Conservation (phyloP, 768 basidiomycete genomes). For the Boletus sp. region DNA sequence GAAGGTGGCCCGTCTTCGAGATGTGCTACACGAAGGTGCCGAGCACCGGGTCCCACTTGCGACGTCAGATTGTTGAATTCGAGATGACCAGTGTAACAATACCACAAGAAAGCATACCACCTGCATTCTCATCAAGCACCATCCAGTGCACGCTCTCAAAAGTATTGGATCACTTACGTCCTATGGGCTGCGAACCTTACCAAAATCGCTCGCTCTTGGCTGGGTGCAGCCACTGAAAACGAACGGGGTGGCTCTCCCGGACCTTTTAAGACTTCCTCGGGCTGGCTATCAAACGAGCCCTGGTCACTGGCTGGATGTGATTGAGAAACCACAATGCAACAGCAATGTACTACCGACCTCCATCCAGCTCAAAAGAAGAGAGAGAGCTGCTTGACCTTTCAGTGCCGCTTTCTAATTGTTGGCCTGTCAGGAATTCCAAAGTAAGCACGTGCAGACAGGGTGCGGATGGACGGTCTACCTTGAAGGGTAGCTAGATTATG, state of each 20-base stretch:
- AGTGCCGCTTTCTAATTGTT: background rate
- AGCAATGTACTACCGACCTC: background rate
- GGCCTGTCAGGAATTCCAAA: background rate
- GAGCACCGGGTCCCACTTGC: constrained; percentile 2
- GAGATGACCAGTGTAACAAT: constrained; percentile 23
- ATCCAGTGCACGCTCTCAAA: background rate
- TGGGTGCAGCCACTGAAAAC: background rate
- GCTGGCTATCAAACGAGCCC: background rate
- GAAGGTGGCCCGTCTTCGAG: constrained; percentile 2
- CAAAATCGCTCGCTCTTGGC: background rate
- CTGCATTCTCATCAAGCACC: constrained; percentile 3
- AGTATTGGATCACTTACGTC: constrained; percentile 9
- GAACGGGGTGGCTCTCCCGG: background rate
- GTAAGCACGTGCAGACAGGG: background rate
- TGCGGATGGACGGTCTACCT: background rate
- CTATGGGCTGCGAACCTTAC: constrained; percentile 16
- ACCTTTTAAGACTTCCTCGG: constrained; percentile 8
- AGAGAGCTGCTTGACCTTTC: constrained; percentile 1
- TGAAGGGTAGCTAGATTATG: background rate
- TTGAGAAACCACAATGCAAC: constrained; percentile 6
- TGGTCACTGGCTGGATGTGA: constrained; percentile 2
- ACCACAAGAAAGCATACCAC: constrained; percentile 26
- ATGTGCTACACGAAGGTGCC: background rate
- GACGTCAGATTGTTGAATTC: constrained; percentile 18
- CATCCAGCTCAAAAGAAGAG: constrained; percentile 10